Conservation (phyloP, 2,329 filamentous ascomycete genomes). For the Metarhizium album region DNA sequence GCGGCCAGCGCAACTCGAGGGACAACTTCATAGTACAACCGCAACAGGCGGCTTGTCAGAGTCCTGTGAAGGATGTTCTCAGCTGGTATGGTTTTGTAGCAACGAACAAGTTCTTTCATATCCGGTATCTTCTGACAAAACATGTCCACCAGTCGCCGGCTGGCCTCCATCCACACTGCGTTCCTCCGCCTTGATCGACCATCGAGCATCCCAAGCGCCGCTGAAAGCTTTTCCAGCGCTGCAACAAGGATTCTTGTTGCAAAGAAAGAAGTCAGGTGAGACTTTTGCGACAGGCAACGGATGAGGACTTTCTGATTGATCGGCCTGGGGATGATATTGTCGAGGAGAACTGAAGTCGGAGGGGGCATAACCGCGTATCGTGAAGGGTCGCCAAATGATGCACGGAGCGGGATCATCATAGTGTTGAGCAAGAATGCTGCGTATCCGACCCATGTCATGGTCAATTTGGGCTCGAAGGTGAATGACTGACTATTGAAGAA, state of each 20-base stretch:
- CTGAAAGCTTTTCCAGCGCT: conserved; percentile 66
- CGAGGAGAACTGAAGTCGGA: conserved; percentile 66
- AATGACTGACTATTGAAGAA: conserved; percentile 73
- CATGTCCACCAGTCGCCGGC: conserved; percentile 55
- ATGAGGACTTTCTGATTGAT: conserved; percentile 70
- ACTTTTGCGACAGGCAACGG: conserved; percentile 68
- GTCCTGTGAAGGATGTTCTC: conserved; percentile 68
- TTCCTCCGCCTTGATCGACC: conserved; percentile 27
- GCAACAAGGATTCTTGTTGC: conserved; percentile 68
- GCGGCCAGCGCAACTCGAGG: conserved; percentile 71
- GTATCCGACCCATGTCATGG: conserved; percentile 90
- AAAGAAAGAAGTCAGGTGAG: conserved; percentile 74
- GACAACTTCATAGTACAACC: conserved; percentile 74
- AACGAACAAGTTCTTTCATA: conserved; percentile 68
- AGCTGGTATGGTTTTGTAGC: conserved; percentile 58
- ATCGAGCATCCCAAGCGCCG: conserved; percentile 50
- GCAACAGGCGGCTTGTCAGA: conserved; percentile 64
- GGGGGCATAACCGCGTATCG: conserved; percentile 59
- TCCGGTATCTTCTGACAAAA: conserved; percentile 71
- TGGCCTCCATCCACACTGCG: conserved; percentile 57
- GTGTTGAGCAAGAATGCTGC: conserved; percentile 78
- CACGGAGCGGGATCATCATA: conserved; percentile 63
- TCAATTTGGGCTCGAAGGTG: conserved; percentile 81
- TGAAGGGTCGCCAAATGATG: conserved; percentile 56
- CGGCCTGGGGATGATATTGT: conserved; percentile 76